Evolutionary conservation across 2,329 filamentous ascomycete genomes (phyloP).

Genomic region (Ophiostoma sp.): DNA sequence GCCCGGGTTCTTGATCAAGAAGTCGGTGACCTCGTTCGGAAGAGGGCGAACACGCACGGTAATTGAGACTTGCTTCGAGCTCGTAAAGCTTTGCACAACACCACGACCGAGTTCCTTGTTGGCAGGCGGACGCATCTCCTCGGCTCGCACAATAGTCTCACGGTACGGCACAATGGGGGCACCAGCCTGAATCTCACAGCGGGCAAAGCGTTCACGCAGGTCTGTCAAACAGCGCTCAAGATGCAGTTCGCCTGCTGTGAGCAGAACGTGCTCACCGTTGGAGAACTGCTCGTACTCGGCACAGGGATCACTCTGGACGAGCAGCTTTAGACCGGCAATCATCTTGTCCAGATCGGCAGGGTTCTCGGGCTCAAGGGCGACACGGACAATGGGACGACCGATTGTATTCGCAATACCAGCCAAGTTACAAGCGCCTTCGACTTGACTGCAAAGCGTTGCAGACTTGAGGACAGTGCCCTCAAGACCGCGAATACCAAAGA

Average conservation of each 20-base stretch:
- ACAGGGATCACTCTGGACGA: conserved; percentile 94
- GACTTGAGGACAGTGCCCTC: conserved; percentile 89
- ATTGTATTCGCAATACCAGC: conserved; percentile 76
- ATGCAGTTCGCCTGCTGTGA: conserved; percentile 93
- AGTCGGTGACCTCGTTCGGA: conserved; percentile 76
- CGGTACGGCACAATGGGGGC: conserved; percentile 94
- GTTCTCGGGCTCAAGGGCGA: conserved; percentile 90
- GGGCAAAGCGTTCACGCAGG: conserved; percentile 86
- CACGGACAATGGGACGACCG: conserved; percentile 88
- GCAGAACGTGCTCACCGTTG: conserved; percentile 90
- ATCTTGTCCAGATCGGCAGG: conserved; percentile 91
- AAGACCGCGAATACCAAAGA: conserved; percentile 91
- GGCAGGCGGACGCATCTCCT: conserved; percentile 88
- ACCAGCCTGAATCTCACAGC: conserved; percentile 91
- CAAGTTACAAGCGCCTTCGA: conserved; percentile 85
- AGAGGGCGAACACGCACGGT: conserved; percentile 76
- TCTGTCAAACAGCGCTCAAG: conserved; percentile 93
- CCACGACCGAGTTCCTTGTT: conserved; percentile 87
- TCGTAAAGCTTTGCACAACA: conserved; percentile 70
- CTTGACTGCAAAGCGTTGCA: conserved; percentile 84
- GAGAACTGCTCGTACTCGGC: conserved; percentile 92
- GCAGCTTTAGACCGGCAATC: conserved; percentile 80
- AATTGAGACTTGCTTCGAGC: conserved; percentile 82
- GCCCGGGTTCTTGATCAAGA: conserved; percentile 75
- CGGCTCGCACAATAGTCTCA: conserved; percentile 82